Evolutionary conservation across 129 eudicot genomes (phyloP), one percentile per base, ranked within the genome.

Genomic region (Escallonia rubra): DNA sequence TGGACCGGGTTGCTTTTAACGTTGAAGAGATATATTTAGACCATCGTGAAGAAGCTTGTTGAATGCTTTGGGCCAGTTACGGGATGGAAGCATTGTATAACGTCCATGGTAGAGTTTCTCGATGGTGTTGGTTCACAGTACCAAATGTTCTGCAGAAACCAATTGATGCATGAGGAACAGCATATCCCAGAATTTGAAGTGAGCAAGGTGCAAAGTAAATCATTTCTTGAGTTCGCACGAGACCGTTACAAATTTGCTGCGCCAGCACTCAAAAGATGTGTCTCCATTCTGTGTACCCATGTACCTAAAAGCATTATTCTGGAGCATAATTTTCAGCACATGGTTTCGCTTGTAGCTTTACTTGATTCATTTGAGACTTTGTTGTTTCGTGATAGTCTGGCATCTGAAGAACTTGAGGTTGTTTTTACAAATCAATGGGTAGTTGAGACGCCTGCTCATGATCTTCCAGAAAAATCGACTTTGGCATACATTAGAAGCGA

Each of bases 11-110:
- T 45, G 80, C 78, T 64, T 14, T 69, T 3, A 79, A 83, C 10
- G 66, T 81, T 61, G 84, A 83, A 64, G 80, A 83, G 5, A 79
- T 89, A 12, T 81, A 56, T 64, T 43, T 89, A 41, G 93, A 89
- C 11, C 40, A 81, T 74, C 82, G 96, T 59, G 84, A 74, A 41
- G 57, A 79, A 45, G 71, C 85, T 89, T 74, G 16, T 59, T 3
- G 82, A 80, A 64, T 82, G 89, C 60, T 62, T 88, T 9, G 85
- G 71, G 47, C 65, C 79, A 13, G 39, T 72, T 4, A 82, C 82
- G 38, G 96, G 96, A 44, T 87, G 95, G 95, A 81, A 23, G 73
- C 71, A 74, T 56, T 82, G 83, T 56, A 16, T 83, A 5, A 48
- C 48, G 34, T 74, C 90, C 41, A 86, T 83, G 93, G 71, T 72